Base-by-base conservation (phyloP, 352 stramenopile species). In the Stramenopiles sp. region DNA sequence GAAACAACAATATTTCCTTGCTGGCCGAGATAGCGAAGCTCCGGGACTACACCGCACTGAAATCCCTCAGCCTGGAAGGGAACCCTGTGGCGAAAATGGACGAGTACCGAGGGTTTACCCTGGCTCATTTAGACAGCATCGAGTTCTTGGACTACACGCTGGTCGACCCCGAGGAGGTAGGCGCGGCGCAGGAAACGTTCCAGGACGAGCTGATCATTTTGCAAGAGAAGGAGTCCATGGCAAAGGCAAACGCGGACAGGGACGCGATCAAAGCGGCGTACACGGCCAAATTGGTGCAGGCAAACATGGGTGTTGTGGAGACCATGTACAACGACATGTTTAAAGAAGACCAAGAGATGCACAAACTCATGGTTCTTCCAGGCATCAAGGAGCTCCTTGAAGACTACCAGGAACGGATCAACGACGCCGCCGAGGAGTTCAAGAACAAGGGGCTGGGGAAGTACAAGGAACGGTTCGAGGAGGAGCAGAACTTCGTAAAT, bases 141-240 rank as follows among this genome's bases (percentile, higher is more conserved):
- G 90, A 92, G 75, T 97, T 95, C 80, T 76, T 96, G 6, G 91
- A 97, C 77, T 96, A 96, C 75, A 86, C 87, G 4, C 82, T 95
- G 0, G 83, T 96, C 6, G 87, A 95, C 69, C 75, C 78, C 0
- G 83, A 82, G 32, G 88, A 94, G 78, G 82, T 84, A 18, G 73
- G 86, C 4, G 87, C 88, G 68, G 88, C 88, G 6, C 79, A 85
- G 4, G 87, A 96, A 77, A 88, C 95, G 77, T 96, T 94, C 76
- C 88, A 96, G 74, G 83, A 88, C 63, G 83, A 86, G 49, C 77
- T 88, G 49, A 75, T 88, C 25, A 83, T 87, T 63, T 75, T 84
- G 2, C 75, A 88, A 74, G 83, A 87, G 74, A 85, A 87, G 63
- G 79, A 89, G 75, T 84, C 84, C 6, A 92, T 92, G 36, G 86